Base-by-base conservation (phyloP, 495 filamentous ascomycete genomes). In the Penicillium atrosanguineum region DNA sequence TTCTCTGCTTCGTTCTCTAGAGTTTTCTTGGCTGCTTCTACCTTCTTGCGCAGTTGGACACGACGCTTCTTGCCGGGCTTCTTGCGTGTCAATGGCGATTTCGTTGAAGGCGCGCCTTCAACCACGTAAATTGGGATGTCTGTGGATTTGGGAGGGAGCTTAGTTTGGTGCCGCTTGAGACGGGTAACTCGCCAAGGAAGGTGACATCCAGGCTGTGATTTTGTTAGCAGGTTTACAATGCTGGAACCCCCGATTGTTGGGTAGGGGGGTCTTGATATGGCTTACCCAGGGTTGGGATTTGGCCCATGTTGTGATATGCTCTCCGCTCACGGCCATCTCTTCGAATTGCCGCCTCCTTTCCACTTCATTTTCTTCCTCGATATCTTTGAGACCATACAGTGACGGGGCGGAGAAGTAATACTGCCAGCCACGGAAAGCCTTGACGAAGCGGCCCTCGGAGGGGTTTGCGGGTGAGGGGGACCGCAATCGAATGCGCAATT, bases 1-100 rank as follows among this genome's bases (percentile, higher is more conserved):
- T 78, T 78, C 59, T 78, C 74, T 1, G 72, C 73, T n/a, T 76
- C 73, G 0, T 58, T 59, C 55, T 72, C 65, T 47, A 73, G 71
- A 0, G 71, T 69, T 39, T 40, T 49, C 34, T 68, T 46, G 4
- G 65, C 68, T 1, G 59, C 62, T 6, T 53, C 57, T 8, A 59
- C 54, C 4, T 61, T 62, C 61, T 74, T 78, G 45, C 75, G 73
- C 42, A 76, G 46, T 44, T 73, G 68, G 11, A 78, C 52, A 2
- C 75, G 75, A 3, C 75, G 64, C 58, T 78, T 78, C 57, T 78
- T 78, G 12, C 75, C 75, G 0, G 75, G 73, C 65, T 78, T 78
- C 59, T 74, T 76, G 25, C 63, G 63, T 7, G 73, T 68, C 38
- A 60, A 61, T 1, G 68, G 71, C 11, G 61, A 55, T 42, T 63